These are phyloP conservation scores for Biscogniauxia sp. DNA, from an alignment of 2,329 filamentous ascomycete species.

Conservation along the genomic window DNA sequence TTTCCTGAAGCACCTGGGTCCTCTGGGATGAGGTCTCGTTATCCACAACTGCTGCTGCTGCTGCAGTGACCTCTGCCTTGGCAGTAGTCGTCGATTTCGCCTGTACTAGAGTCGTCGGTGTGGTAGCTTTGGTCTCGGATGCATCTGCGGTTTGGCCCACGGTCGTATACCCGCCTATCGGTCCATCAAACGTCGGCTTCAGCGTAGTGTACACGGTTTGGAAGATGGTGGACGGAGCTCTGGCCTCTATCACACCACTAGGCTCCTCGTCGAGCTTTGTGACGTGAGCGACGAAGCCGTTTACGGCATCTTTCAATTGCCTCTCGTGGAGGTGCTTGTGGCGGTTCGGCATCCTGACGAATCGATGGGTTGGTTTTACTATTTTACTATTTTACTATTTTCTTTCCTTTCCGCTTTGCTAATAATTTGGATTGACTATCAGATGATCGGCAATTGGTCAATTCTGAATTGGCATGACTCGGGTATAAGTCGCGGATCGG, in stretches of 20 bases:
- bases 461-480: constrained; percentile 2
- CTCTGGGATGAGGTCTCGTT: constrained; percentile 7
- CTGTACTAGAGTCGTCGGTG: constrained; percentile 6
- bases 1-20: constrained; percentile 4
- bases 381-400: background rate
- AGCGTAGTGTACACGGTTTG: constrained; percentile 43
- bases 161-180: constrained; percentile 42
- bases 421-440: constrained; percentile 1
- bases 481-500: background rate
- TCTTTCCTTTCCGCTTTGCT: background rate
- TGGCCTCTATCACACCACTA: constrained; percentile 15
- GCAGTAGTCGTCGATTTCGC: constrained; percentile 9
- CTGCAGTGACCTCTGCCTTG: constrained; percentile 23
- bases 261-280: constrained; percentile 27
- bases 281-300: constrained; percentile 26
- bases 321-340: constrained; percentile 28
- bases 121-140: constrained; percentile 13
- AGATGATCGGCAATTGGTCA: background rate
- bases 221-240: constrained; percentile 30
- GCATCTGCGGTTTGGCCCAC: constrained; percentile 28
- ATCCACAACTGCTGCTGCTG: background rate
- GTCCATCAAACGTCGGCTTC: constrained; percentile 40
- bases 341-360: constrained; percentile 20
- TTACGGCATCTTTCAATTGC: constrained; percentile 22
- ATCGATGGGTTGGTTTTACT: background rate